Base-by-base conservation (phyloP, 139 green algal species). In the Tetraselmis chui region DNA sequence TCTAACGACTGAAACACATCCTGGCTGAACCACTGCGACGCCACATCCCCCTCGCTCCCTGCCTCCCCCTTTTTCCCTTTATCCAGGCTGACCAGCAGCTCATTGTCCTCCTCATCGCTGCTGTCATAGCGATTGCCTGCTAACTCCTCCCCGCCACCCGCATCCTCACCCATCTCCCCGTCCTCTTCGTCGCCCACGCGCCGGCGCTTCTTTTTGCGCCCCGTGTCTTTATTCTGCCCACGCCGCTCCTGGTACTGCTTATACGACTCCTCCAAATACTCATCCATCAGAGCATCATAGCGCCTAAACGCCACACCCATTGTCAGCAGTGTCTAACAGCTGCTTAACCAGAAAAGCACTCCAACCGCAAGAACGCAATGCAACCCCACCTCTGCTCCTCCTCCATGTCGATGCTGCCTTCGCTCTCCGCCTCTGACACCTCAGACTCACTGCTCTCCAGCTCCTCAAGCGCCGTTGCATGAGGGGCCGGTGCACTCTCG, bases 181-280 rank as follows among this genome's bases (percentile, higher is more conserved):
- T 85, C 84, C 24, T 32, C 31, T 1, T 86, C 81, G 30, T 82
- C 78, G 23, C 29, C 0, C 0, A 82, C 31, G 30, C 78, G 78
- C 0, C 31, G 26, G 78, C 78, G 78, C 30, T 75, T 75, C 78
- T 82, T 32, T 31, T 82, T 82, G n/a, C 45, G 45, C 5, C 45
- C 45, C 45, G 45, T 67, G 45, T 82, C 29, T 58, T 79, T 84
- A 0, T 84, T 59, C 79, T 85, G 75, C 32, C 89, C 91, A 80
- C 93, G 88, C 30, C 92, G 89, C 76, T 94, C 67, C 81, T 95
- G 88, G 87, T 94, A 98, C 58, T 89, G 74, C 84, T 93, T 86
- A 88, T 98, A 98, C 2, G 88, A 89, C n/a, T 89, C 76, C 76
- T 98, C 95, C 80, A 98, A 83, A 29, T 93, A 92, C 74, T 91